Conservation (phyloP, 768 basidiomycete genomes). For the Mycena crocata region DNA sequence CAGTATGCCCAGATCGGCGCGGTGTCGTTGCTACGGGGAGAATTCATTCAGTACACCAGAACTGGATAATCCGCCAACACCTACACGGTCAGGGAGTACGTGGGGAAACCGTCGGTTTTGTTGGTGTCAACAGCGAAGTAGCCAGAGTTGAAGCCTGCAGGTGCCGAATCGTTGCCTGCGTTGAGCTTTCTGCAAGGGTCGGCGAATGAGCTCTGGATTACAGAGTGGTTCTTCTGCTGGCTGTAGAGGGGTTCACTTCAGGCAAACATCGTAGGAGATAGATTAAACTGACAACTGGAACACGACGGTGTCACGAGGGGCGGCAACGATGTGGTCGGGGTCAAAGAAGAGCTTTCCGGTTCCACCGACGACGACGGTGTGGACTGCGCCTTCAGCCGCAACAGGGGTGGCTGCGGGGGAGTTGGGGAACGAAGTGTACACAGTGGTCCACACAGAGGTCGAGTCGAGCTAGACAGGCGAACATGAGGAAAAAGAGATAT, state of each 20-base stretch:
- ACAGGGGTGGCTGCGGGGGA: conserved; percentile 67
- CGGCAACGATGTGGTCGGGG: conserved; percentile 61
- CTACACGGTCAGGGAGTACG: conserved; percentile 40
- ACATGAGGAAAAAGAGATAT: background rate
- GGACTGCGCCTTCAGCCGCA: conserved; percentile 56
- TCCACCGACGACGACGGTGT: conserved; percentile 69
- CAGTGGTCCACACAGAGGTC: conserved; percentile 63
- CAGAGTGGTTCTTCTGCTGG: conserved; percentile 76
- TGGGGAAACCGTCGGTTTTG: conserved; percentile 59
- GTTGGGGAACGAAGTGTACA: conserved; percentile 65
- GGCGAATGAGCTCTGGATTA: conserved; percentile 71
- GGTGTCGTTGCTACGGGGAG: conserved; percentile 14
- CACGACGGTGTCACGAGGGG: conserved; percentile 64
- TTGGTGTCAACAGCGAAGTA: conserved; percentile 52
- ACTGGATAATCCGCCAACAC: background rate
- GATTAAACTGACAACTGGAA: conserved; percentile 66
- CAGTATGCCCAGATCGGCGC: conserved; percentile 35
- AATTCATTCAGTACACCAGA: background rate
- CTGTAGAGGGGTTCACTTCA: conserved; percentile 42
- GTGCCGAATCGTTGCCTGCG: conserved; percentile 55
- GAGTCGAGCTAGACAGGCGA: conserved; percentile 23
- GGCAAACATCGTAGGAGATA: conserved; percentile 4
- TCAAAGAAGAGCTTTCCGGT: conserved; percentile 58
- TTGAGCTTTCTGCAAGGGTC: conserved; percentile 52
- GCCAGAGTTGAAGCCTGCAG: conserved; percentile 63